These are phyloP conservation scores for Infundibulicybe gibba DNA, from an alignment of 768 basidiomycete genomes.

Conservation along the genomic window DNA sequence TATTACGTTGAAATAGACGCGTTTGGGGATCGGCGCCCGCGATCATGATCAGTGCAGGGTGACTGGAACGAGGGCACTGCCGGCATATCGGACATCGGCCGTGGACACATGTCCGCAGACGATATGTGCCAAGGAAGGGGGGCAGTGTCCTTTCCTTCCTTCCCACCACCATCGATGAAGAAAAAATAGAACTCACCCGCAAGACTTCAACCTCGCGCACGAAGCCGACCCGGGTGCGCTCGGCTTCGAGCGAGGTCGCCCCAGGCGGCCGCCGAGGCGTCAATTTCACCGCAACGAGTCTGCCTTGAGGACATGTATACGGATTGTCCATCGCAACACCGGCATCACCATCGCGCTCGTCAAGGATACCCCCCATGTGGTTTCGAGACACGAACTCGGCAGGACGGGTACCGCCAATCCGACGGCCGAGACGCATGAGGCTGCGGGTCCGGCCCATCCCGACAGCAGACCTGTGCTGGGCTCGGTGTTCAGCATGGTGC, in stretches of 20 bases:
- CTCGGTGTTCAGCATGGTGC: no score
- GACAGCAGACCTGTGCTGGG: no score
- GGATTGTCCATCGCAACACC: no score
- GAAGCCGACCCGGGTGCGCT: conserved; percentile 74
- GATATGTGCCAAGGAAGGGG: no score
- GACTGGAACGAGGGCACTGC: background rate
- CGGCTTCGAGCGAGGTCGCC: conserved; percentile 39
- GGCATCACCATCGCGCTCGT: background rate
- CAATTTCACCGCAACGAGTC: conserved; percentile 47
- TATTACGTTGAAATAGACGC: background rate
- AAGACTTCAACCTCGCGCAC: conserved; percentile 82
- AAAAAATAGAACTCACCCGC: conserved; percentile 45
- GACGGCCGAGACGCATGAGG: conserved; percentile 1
- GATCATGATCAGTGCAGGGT: background rate
- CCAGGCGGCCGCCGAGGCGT: conserved; percentile 33
- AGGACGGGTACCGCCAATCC: no score
- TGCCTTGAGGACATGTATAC: conserved; percentile 6
- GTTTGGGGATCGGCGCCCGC: no score
- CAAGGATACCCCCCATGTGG: background rate
- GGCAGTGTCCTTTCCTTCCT: background rate
- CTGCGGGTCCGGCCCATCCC: background rate
- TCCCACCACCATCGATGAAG: background rate
- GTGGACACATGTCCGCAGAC: no score
- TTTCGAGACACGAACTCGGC: no score
- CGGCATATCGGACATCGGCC: background rate